phyloP scores from a whole-genome alignment of 768 basidiomycete species.

The Lentinula raphanica region DNA sequence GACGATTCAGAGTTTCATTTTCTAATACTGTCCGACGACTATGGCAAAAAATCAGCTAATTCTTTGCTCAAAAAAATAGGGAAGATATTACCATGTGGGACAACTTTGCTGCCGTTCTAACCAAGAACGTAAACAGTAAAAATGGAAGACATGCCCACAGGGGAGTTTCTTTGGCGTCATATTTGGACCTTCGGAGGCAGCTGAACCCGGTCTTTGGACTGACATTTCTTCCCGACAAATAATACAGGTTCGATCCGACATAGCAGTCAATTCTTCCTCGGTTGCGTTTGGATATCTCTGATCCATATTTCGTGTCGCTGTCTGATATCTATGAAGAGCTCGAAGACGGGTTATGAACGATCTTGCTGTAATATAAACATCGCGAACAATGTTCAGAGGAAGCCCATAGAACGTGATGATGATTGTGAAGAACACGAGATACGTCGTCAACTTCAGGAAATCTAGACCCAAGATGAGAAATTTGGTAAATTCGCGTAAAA shows the following conservation, averaged over 20 bases:
- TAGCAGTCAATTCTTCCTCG: constrained; percentile 70
- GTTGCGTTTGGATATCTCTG: constrained; percentile 91
- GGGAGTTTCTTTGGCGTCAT: constrained; percentile 95
- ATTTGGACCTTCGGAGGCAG: constrained; percentile 66
- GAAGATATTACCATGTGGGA: constrained; percentile 80
- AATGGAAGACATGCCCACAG: constrained; percentile 98
- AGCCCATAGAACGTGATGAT: constrained; percentile 93
- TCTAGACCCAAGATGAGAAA: constrained; percentile 41
- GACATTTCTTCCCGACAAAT: constrained; percentile 97
- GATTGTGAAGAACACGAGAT: constrained; percentile 88
- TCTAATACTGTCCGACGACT: constrained; percentile 80
- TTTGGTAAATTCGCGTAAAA: background rate
- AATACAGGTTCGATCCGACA: constrained; percentile 91
- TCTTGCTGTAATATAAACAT: constrained; percentile 92
- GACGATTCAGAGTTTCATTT: constrained; percentile 27
- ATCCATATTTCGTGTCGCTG: constrained; percentile 96
- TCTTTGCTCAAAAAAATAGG: too few relatives aligned
- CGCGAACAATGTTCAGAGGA: constrained; percentile 93
- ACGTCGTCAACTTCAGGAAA: constrained; percentile 88
- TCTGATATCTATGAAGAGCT: constrained; percentile 87
- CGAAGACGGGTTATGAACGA: constrained; percentile 86
- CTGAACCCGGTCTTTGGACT: constrained; percentile 26
- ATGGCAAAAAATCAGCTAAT: background rate
- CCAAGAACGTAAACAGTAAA: constrained; percentile 96
- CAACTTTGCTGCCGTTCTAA: constrained; percentile 98